phyloP scores from a whole-genome alignment of 2,329 filamentous ascomycete species.

The Reticulascus tulasneorum region DNA sequence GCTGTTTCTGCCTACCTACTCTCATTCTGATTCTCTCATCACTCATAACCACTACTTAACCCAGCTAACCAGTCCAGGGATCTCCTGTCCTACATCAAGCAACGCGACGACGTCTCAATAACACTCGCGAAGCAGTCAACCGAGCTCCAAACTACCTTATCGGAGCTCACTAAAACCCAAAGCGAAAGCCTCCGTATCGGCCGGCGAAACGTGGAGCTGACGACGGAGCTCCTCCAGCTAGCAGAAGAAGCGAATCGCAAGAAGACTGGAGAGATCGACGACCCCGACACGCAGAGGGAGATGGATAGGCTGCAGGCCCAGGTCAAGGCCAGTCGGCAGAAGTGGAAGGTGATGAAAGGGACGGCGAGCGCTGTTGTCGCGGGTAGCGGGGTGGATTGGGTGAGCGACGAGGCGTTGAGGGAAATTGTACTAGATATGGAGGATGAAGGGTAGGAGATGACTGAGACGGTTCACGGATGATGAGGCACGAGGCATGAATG shows the following conservation, averaged over 20 bases:
- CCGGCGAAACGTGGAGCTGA: slow-evolving; percentile 59
- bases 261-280: slow-evolving; percentile 49
- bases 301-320: slow-evolving; percentile 55
- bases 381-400: slow-evolving; percentile 82
- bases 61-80: slow-evolving; percentile 42
- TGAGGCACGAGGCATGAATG: neutral
- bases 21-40: too few relatives aligned
- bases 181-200: slow-evolving; percentile 53
- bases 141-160: slow-evolving; percentile 45
- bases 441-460: slow-evolving; percentile 15
- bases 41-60: neutral
- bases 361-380: slow-evolving; percentile 74
- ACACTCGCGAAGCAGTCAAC: slow-evolving; percentile 57
- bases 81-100: slow-evolving; percentile 61
- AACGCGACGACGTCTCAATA: slow-evolving; percentile 64
- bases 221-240: slow-evolving; percentile 59
- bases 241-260: slow-evolving; percentile 51
- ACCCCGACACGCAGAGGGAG: slow-evolving; percentile 49
- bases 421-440: slow-evolving; percentile 70
- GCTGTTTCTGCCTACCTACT: too few relatives aligned
- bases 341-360: slow-evolving; percentile 73
- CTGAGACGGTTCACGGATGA: neutral
- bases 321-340: slow-evolving; percentile 58
- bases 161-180: slow-evolving; percentile 53
- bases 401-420: slow-evolving; percentile 60